Evolutionary conservation across 2,329 filamentous ascomycete genomes (phyloP).

Genomic region (Fusarium sacchari): DNA sequence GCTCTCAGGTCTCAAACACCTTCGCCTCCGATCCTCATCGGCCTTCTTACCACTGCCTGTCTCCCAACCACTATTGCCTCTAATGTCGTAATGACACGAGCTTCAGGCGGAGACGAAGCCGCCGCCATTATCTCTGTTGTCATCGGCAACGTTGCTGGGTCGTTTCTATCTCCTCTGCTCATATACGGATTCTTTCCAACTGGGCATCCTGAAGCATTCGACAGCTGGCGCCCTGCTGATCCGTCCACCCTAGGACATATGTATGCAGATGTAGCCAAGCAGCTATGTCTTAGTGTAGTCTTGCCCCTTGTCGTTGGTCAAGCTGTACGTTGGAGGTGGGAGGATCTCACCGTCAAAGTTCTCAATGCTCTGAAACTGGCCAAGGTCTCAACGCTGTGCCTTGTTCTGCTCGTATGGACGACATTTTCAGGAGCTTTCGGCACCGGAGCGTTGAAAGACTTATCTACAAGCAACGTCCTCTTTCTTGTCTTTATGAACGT

Average conservation of each 20-base stretch:
- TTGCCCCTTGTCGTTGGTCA: conserved; percentile 73
- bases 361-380: conserved; percentile 64
- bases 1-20: conserved; percentile 64
- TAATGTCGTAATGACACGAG: conserved; percentile 78
- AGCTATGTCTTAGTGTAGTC: conserved; percentile 74
- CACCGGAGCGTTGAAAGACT: conserved; percentile 67
- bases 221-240: conserved; percentile 63
- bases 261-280: conserved; percentile 74
- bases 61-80: conserved; percentile 78
- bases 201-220: conserved; percentile 59
- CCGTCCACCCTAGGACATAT: conserved; percentile 66
- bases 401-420: conserved; percentile 65
- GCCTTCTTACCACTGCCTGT: conserved; percentile 73
- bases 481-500: conserved; percentile 76
- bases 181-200: conserved; percentile 69
- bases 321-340: conserved; percentile 60
- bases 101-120: conserved; percentile 73
- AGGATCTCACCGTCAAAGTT: conserved; percentile 62
- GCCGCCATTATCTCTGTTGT: conserved; percentile 75
- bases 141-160: conserved; percentile 74
- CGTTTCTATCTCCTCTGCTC: conserved; percentile 73
- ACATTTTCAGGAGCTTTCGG: conserved; percentile 74
- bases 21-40: conserved; percentile 72
- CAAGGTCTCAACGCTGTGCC: conserved; percentile 59
- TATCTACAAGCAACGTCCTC: conserved; percentile 69